Evolutionary conservation across 164 flowering plant genomes (phyloP), one percentile per base, ranked within the genome.

Genomic region (Chimonanthus salicifolius): DNA sequence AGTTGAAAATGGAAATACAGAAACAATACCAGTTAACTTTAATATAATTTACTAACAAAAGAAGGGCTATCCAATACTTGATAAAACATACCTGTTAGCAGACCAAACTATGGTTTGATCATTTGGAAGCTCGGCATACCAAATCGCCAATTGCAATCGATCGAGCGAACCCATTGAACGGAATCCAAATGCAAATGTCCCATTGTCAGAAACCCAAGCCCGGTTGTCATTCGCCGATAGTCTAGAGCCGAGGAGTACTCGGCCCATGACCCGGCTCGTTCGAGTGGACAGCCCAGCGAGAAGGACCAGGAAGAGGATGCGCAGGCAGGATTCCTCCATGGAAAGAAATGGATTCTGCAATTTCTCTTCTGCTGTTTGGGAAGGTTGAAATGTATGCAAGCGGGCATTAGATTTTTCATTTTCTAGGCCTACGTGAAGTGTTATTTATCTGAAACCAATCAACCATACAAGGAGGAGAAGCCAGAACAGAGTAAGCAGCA

Each of bases 181-280:
- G 78, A 94, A 92, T 11, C 98, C 98, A 54, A 94, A 88, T 2
- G 94, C 94, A 78, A 94, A 94, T 0, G 95, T 90, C 21, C 91
- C 82, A 64, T 92, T 94, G 2, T 85, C 88, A 0, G 97, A 94
- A 62, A 85, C 78, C 98, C 94, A 90, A 5, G 82, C 71, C 63
- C 71, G 72, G 62, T 82, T 72, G 20, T 85, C 82, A 3, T 78
- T 70, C 4, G 94, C 92, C 15, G 75, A 33, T 75, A 94, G 69
- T 43, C 82, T 87, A 5, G 95, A 87, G n/a, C 94, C 91, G 68
- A 86, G 64, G 2, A 78, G 75, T 45, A 93, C 78, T 62, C 74
- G 77, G 68, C 72, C 64, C 47, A 75, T 80, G 68, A 68, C 62
- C 21, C 68, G 70, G 4, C 69, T 50, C 6, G 47, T 65, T 7